These are phyloP conservation scores for Colletotrichum shisoi DNA, from an alignment of 2,329 filamentous ascomycete species.

Conservation along the genomic window DNA sequence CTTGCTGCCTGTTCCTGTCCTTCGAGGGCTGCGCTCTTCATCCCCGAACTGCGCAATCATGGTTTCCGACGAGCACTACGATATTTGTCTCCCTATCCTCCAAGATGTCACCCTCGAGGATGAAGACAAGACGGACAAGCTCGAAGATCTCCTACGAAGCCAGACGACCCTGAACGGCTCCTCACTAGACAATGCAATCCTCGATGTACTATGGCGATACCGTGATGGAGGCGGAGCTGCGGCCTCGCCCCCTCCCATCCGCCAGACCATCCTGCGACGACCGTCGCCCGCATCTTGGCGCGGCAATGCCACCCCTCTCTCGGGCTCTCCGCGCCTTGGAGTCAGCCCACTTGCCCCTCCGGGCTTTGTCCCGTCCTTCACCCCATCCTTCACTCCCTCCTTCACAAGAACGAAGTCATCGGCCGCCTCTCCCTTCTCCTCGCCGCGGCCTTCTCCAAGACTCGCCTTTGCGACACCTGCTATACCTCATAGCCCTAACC, in stretches of 20 bases:
- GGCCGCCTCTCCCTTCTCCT: conserved; percentile 88
- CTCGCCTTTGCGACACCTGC: conserved; percentile 87
- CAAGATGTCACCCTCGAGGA: conserved; percentile 84
- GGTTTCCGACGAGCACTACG: conserved; percentile 92
- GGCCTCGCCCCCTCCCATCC: conserved; percentile 82
- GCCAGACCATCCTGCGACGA: conserved; percentile 87
- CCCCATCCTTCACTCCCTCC: conserved; percentile 80
- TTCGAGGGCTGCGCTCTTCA: conserved; percentile 21
- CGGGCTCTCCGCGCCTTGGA: conserved; percentile 80
- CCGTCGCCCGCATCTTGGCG: conserved; percentile 96
- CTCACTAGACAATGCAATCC: conserved; percentile 84
- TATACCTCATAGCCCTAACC: conserved; percentile 90
- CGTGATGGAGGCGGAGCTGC: conserved; percentile 70
- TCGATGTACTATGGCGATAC: conserved; percentile 90
- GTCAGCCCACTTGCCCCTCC: conserved; percentile 85
- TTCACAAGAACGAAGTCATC: conserved; percentile 81
- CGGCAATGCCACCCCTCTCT: conserved; percentile 78
- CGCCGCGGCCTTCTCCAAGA: conserved; percentile 89
- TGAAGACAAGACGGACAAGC: conserved; percentile 91
- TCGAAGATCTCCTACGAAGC: conserved; percentile 80
- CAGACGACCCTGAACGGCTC: conserved; percentile 78
- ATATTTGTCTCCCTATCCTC: conserved; percentile 87
- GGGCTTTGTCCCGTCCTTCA: conserved; percentile 82
- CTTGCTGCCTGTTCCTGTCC: conserved; percentile 23
- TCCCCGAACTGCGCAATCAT: conserved; percentile 60